Evolutionary conservation across 2,329 filamentous ascomycete species (phyloP).

Genomic region (Stemphylium lycopersici): DNA sequence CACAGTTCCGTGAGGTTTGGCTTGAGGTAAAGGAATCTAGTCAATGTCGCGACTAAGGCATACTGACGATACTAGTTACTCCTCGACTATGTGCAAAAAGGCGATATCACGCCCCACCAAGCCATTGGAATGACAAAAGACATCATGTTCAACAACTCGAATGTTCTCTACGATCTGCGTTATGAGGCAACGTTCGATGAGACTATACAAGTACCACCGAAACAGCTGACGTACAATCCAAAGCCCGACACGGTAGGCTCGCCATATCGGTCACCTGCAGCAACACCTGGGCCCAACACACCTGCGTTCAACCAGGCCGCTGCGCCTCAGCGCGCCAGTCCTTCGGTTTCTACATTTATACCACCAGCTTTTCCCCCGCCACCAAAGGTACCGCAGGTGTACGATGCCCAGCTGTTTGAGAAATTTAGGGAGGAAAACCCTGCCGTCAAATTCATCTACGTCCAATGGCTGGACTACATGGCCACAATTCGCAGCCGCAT

Average conservation of each 20-base stretch:
- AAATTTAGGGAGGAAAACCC: constrained; percentile 59
- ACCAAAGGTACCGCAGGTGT: constrained; percentile 39
- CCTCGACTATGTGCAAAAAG: constrained; percentile 68
- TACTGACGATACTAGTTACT: constrained; percentile 59
- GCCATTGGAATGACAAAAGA: constrained; percentile 69
- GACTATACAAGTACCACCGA: constrained; percentile 18
- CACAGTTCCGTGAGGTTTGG: constrained; percentile 73
- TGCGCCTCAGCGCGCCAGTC: constrained; percentile 8
- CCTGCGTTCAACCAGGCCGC: constrained; percentile 6
- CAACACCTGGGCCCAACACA: constrained; percentile 15
- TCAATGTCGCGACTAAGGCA: not conserved
- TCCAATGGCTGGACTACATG: constrained; percentile 83
- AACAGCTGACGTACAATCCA: constrained; percentile 34
- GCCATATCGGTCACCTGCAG: constrained; percentile 14
- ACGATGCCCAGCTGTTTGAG: constrained; percentile 50
- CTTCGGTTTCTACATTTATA: constrained; percentile 21
- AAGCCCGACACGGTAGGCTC: constrained; percentile 27
- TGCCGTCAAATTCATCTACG: constrained; percentile 68
- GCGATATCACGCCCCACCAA: constrained; percentile 65
- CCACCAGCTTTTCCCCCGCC: constrained; percentile 36
- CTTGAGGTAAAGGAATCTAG: constrained; percentile 60
- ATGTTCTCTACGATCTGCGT: constrained; percentile 71
- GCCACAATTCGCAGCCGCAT: constrained; percentile 69
- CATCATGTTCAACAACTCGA: constrained; percentile 78
- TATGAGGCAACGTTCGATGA: constrained; percentile 48